Evolutionary conservation across 805 yeast genomes (phyloP).

Genomic region (Saccharomycopsis sp.): DNA sequence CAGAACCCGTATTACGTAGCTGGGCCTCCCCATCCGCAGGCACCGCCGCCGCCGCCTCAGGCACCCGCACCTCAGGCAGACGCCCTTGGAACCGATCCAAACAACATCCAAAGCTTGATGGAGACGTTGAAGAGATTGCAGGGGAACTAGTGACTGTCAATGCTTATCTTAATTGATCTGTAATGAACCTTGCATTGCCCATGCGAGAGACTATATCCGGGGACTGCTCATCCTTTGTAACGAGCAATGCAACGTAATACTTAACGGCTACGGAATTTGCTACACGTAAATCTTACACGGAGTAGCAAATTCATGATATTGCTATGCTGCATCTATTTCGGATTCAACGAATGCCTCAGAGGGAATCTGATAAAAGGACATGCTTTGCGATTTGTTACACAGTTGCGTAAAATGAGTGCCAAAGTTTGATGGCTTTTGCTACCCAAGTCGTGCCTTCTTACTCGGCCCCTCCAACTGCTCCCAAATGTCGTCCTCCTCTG

Average conservation of each 20-base stretch:
- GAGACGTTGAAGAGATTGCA: conserved; percentile 20
- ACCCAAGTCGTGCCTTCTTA: neutral
- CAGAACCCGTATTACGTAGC: neutral
- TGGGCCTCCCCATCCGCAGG: neutral
- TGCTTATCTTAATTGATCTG: too few relatives aligned
- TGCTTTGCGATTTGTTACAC: too few relatives aligned
- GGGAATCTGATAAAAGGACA: too few relatives aligned
- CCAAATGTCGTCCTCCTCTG: conserved; percentile 19
- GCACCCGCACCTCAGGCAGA: neutral
- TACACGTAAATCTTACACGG: too few relatives aligned
- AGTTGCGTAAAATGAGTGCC: neutral
- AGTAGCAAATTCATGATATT: too few relatives aligned
- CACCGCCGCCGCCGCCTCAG: conserved; percentile 1
- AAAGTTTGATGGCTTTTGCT: neutral
- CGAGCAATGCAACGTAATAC: too few relatives aligned
- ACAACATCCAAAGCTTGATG: conserved; percentile 20
- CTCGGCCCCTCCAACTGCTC: conserved; percentile 14
- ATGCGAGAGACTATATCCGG: too few relatives aligned
- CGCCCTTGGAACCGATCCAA: conserved; percentile 11
- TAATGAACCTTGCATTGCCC: too few relatives aligned
- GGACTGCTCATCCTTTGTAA: too few relatives aligned
- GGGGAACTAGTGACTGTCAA: conserved; percentile 4
- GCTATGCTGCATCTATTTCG: too few relatives aligned
- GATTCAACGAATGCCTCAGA: too few relatives aligned
- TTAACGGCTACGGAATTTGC: too few relatives aligned